These are phyloP conservation scores for Cucurbita maxima DNA, from an alignment of 306 rosid genomes.

Conservation along the genomic window DNA sequence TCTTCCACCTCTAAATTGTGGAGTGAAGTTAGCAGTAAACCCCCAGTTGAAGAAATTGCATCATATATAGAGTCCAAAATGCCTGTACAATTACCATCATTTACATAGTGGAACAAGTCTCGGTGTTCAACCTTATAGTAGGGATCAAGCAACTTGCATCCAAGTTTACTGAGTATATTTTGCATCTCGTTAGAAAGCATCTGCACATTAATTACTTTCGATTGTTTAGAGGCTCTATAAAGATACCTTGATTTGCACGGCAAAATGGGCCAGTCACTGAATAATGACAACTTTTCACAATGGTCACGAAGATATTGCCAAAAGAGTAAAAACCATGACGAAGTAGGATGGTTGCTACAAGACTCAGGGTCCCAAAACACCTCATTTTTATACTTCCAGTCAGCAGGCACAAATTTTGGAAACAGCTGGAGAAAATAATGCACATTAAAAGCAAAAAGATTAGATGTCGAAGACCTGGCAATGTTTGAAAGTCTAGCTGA, in stretches of 20 bases:
- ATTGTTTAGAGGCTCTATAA: conserved; percentile 48
- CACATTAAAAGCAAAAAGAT: conserved; percentile 37
- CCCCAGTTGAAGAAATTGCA: conserved; percentile 31
- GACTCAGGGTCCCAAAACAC: conserved; percentile 72
- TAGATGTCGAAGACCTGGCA: conserved; percentile 73
- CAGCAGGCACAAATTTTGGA: conserved; percentile 62
- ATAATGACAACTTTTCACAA: conserved; percentile 39
- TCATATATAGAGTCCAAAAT: conserved; percentile 54
- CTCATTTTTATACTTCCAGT: conserved; percentile 69
- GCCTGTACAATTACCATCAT: conserved; percentile 53
- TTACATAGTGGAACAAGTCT: conserved; percentile 52
- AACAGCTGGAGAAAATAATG: conserved; percentile 55
- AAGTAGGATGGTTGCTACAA: conserved; percentile 52
- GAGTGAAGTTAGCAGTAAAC: conserved; percentile 32
- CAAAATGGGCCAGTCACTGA: conserved; percentile 87
- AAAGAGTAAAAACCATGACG: conserved; percentile 63
- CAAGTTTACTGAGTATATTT: conserved; percentile 51
- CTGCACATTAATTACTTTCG: conserved; percentile 53
- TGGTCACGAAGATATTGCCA: conserved; percentile 64
- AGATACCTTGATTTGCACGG: conserved; percentile 74
- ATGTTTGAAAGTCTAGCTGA: conserved; percentile 58
- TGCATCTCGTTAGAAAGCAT: conserved; percentile 41
- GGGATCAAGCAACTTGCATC: conserved; percentile 57
- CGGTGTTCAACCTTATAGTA: conserved; percentile 53
- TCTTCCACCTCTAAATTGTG: conserved; percentile 49